A percentile compares a stretch with the other conserved stretches of the same genome.
Evolutionary conservation across 2,329 filamentous ascomycete genomes (phyloP).

Genomic region (Didymella exigua): DNA sequence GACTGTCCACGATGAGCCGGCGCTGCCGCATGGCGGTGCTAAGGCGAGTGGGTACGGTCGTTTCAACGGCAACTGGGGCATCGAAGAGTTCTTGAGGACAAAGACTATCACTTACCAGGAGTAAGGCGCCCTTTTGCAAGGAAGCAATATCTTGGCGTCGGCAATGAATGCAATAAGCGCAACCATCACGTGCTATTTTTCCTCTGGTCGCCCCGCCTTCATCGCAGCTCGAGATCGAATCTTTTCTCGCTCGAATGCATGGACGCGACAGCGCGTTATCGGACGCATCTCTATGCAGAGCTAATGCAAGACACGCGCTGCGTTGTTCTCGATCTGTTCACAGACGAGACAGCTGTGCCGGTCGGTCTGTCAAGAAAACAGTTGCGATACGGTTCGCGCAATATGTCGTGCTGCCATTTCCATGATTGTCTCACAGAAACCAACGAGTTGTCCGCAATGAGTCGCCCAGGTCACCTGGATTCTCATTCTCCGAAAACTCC

Average conservation of each 20-base stretch:
- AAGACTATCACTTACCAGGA: slow-evolving; percentile 52
- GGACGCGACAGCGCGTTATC: not conserved
- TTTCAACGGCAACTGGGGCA: slow-evolving; percentile 53
- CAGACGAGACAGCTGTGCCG: not conserved
- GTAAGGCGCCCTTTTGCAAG: slow-evolving; percentile 13
- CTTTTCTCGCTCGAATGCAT: not conserved
- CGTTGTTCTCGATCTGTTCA: not conserved
- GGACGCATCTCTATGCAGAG: not conserved
- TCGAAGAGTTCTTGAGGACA: slow-evolving; percentile 54
- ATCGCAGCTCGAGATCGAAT: not conserved
- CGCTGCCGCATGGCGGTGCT: slow-evolving; percentile 56
- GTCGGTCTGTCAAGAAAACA: not conserved
- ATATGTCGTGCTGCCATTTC: not conserved
- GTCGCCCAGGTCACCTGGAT: not conserved
- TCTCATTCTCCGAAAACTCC: not conserved
- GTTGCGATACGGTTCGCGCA: not conserved
- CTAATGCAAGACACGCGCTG: not conserved
- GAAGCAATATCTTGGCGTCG: not conserved
- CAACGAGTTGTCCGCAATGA: not conserved
- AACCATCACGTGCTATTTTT: not conserved
- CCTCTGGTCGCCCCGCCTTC: not conserved
- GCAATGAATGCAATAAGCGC: not conserved
- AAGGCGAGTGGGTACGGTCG: slow-evolving; percentile 58
- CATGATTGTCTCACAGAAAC: not conserved
- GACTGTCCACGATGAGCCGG: slow-evolving; percentile 57